Evolutionary conservation across 2,329 filamentous ascomycete genomes (phyloP), one percentile per base, ranked within the genome.

Genomic region (Akanthomyces uredinophilus): DNA sequence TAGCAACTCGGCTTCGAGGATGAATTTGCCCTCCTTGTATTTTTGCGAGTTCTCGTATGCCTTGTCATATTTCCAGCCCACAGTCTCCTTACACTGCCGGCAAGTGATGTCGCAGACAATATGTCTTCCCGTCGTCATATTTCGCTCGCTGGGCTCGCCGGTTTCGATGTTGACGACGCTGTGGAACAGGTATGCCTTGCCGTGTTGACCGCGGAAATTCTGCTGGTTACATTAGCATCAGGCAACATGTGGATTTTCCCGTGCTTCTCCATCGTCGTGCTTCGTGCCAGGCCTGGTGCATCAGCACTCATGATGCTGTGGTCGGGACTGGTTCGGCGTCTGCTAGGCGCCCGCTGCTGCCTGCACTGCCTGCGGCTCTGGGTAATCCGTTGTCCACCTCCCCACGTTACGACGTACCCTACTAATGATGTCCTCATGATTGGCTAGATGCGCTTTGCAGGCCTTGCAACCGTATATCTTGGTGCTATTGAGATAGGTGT

Each of bases 31-130:
- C 81, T 99, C 95, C 81, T 99, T 99, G 79, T 99, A 99, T 78
- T 96, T 96, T 83, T 99, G 94, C 66, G 83, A 88, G 39, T 81
- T 77, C 79, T 99, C 95, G 74, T 90, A 98, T 1, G 95, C 95
- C 79, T 96, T 96, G 77, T 99, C 95, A 74, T 99, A 99, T 76
- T 96, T 98, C 95, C 95, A 99, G 41, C 95, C 95, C 59, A 99
- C 95, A 35, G 89, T 90, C 75, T 93, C 90, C 73, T 89, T 90
- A 83, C 95, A 99, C 76, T 96, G 91, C 63, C 89, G 85, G 79
- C 95, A 99, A 63, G 82, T 82, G 70, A 99, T 97, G 74, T 99
- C 95, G 63, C 95, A 88, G 53, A 99, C 95, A 62, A 98, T 83
- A 76, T 99, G 95, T 60, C 91, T 86, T 59, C 95, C 95, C 1